These are phyloP conservation scores for Erodium moschatum DNA, from an alignment of 441 rosid species.

Conservation along the genomic window DNA sequence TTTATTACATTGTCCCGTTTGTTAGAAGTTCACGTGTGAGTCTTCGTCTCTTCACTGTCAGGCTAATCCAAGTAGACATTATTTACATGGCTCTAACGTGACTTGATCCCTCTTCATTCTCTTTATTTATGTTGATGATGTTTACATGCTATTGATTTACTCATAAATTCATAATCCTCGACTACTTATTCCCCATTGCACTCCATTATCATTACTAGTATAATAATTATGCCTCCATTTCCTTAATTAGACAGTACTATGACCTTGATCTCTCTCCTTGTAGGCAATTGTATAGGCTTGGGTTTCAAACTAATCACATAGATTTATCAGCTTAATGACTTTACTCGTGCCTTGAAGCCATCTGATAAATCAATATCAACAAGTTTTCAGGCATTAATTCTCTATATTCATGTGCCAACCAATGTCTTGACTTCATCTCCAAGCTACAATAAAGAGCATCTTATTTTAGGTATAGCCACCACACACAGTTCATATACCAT, in stretches of 20 bases:
- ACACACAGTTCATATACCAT: not conserved
- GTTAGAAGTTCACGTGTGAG: too few relatives aligned
- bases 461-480: not conserved
- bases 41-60: too few relatives aligned
- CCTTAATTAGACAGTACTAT: too few relatives aligned
- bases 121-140: not conserved
- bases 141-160: not conserved
- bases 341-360: not conserved
- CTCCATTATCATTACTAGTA: too few relatives aligned
- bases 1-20: too few relatives aligned
- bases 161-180: not conserved
- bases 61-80: too few relatives aligned
- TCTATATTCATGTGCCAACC: not conserved
- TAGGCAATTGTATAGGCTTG: too few relatives aligned
- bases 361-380: slow-evolving; percentile 19
- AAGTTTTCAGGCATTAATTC: not conserved
- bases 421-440: not conserved
- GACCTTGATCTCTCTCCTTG: too few relatives aligned
- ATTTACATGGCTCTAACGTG: too few relatives aligned
- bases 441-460: not conserved
- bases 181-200: not conserved
- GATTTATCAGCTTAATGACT: not conserved
- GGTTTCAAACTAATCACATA: not conserved
- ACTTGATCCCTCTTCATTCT: not conserved
- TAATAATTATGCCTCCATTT: too few relatives aligned